Conservation (phyloP, 1,284 basidiomycete species). For the Austroboletus rostrupii region DNA sequence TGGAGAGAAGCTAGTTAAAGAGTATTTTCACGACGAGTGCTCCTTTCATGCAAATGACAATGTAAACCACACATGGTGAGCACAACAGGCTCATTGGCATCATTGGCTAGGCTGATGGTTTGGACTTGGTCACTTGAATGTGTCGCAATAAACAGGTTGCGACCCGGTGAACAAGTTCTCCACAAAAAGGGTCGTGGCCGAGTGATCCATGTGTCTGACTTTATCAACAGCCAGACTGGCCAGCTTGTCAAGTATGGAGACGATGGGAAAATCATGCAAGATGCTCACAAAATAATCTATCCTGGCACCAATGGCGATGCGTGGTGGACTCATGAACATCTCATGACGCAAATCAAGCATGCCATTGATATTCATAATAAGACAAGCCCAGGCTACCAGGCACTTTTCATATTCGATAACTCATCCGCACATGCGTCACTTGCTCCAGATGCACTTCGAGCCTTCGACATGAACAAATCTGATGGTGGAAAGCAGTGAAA, state of each 20-base stretch:
- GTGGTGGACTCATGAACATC: conserved; percentile 28
- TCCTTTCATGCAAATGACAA: conserved; percentile 22
- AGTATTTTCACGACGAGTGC: conserved; percentile 35
- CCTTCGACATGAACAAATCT: conserved; percentile 33
- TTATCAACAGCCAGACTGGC: conserved; percentile 13
- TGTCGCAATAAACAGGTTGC: conserved; percentile 11
- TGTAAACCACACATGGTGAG: neutral
- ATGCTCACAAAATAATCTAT: conserved; percentile 26
- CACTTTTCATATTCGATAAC: conserved; percentile 34
- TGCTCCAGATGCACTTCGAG: conserved; percentile 30
- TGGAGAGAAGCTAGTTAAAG: conserved; percentile 30
- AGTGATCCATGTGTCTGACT: conserved; percentile 20
- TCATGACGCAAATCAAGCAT: conserved; percentile 22
- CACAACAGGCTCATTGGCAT: neutral
- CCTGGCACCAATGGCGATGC: conserved; percentile 28
- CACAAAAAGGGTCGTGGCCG: conserved; percentile 14
- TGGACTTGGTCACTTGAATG: no score
- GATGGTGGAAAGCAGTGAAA: conserved; percentile 10
- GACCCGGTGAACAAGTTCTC: conserved; percentile 1
- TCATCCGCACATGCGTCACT: conserved; percentile 31
- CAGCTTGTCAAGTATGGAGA: conserved; percentile 4
- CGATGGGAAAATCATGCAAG: conserved; percentile 13
- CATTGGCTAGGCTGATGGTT: neutral
- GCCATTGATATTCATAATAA: conserved; percentile 14
- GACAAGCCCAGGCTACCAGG: conserved; percentile 24